A percentile compares a stretch with the other conserved stretches of the same genome.
Conservation (phyloP, 1,284 basidiomycete genomes). For the Phlebopus sp. region DNA sequence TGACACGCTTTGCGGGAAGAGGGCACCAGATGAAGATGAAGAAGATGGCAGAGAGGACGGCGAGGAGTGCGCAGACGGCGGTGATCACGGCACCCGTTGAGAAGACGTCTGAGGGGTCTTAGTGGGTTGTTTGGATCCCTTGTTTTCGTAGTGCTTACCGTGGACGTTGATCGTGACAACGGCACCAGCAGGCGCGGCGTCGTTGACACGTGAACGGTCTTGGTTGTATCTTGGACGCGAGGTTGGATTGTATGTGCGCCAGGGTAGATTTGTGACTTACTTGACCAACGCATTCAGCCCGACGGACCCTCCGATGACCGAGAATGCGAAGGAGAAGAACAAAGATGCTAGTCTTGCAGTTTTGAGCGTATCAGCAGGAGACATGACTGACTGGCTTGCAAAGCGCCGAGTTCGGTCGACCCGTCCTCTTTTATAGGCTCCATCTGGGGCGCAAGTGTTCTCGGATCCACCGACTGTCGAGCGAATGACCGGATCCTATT, state of each 20-base stretch:
- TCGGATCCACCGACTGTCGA: too few species aligned
- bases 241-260: not conserved
- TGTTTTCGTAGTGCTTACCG: slow-evolving; percentile 15
- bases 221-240: slow-evolving; percentile 26
- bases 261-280: slow-evolving; percentile 19
- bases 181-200: slow-evolving; percentile 24
- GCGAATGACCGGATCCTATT: too few species aligned
- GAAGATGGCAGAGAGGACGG: slow-evolving; percentile 37
- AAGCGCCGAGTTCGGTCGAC: too few species aligned
- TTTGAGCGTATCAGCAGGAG: slow-evolving; percentile 2
- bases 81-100: slow-evolving; percentile 45
- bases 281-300: slow-evolving; percentile 42
- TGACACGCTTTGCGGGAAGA: slow-evolving; percentile 25
- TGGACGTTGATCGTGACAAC: slow-evolving; percentile 33
- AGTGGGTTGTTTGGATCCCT: not conserved
- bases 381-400: slow-evolving; percentile 2
- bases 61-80: slow-evolving; percentile 40
- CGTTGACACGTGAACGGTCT: slow-evolving; percentile 25
- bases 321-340: slow-evolving; percentile 37
- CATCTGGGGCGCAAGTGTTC: too few species aligned
- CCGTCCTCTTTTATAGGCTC: too few species aligned
- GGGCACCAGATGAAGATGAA: slow-evolving; percentile 31
- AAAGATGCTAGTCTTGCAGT: slow-evolving; percentile 33
- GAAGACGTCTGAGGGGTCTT: slow-evolving; percentile 41
- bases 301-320: slow-evolving; percentile 33